Evolutionary conservation across 1,284 basidiomycete genomes (phyloP).

Genomic region (Entoloma clypeatum): DNA sequence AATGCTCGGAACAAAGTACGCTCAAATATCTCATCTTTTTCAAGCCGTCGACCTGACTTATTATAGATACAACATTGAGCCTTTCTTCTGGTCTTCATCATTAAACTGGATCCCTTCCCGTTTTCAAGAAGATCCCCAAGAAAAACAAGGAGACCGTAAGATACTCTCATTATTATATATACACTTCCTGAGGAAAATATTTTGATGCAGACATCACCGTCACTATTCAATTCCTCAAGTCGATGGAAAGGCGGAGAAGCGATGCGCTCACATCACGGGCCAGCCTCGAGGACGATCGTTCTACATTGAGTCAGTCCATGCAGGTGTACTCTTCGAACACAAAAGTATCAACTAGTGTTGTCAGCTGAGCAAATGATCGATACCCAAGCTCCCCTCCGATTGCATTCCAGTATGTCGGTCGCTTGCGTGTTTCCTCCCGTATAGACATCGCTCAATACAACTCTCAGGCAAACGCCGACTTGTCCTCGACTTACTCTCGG

Average conservation of each 20-base stretch:
- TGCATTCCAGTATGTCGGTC: conserved; percentile 32
- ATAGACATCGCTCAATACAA: not conserved
- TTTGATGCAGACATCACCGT: conserved; percentile 29
- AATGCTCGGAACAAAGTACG: too few relatives aligned
- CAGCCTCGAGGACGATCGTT: conserved; percentile 12
- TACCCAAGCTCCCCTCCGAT: conserved; percentile 45
- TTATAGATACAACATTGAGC: conserved; percentile 44
- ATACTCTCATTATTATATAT: not conserved
- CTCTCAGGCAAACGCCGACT: conserved; percentile 22
- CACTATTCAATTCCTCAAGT: conserved; percentile 20
- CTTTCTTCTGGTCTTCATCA: too few relatives aligned
- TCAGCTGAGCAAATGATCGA: conserved; percentile 39
- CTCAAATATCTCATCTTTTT: not conserved
- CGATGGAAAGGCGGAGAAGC: conserved; percentile 8
- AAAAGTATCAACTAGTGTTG: not conserved
- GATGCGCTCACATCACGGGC: conserved; percentile 1
- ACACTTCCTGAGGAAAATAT: not conserved
- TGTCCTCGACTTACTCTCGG: conserved; percentile 33
- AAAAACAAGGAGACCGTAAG: conserved; percentile 7
- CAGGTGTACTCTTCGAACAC: not conserved
- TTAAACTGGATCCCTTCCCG: conserved; percentile 48
- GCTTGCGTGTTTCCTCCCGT: too few relatives aligned
- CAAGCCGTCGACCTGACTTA: not conserved
- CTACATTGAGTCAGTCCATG: conserved; percentile 15
- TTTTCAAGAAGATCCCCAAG: conserved; percentile 39